Base-by-base conservation (phyloP, 179 eudicot species). In the Carnegiea gigantea region DNA sequence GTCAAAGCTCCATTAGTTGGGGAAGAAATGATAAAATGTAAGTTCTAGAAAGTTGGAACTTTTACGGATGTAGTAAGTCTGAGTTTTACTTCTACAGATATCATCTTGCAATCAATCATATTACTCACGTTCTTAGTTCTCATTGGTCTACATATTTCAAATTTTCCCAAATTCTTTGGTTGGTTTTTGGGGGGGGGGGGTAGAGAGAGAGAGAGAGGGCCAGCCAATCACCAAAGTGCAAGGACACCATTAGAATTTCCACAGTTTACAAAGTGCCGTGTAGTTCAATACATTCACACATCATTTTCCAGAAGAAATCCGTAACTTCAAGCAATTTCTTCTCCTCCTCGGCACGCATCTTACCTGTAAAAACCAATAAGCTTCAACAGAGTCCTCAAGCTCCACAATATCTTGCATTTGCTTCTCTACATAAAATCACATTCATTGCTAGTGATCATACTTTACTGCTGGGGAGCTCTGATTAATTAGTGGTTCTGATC, bases 311-410 rank as follows among this genome's bases (percentile, higher is more conserved):
- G 17, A 57, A 72, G 82, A 33, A 75, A 79, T 79, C 59, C 18
- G 54, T 44, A 44, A 40, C 79, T 86, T 86, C 74, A 84, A 86
- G 86, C 86, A 84, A 86, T 48, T 81, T 78, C 83, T 70, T 15
- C 0, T 6, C 59, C 28, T 11, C 30, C 59, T 15, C 6, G 0
- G 28, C 78, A 28, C 78, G 67, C 68, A 28, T 26, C 68, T 12
- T 24, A 18, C 68, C 76, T 21, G 26, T 21, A 2, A 17, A 12
- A 9, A 1, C 36, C 36, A n/a, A 8, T 7, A 64, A 5, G 44
- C 44, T 40, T 40, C 44, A 64, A 2, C 62, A 57, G 17, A 0
- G 12, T 9, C 53, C 53, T 48, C 53, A 48, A 48, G 9, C 14
- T 48, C 14, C 15, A 48, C 53, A 48, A 48, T 9, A 11, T 48